Conservation (phyloP, 2,329 filamentous ascomycete genomes). For the Pseudogymnoascus pannorum region DNA sequence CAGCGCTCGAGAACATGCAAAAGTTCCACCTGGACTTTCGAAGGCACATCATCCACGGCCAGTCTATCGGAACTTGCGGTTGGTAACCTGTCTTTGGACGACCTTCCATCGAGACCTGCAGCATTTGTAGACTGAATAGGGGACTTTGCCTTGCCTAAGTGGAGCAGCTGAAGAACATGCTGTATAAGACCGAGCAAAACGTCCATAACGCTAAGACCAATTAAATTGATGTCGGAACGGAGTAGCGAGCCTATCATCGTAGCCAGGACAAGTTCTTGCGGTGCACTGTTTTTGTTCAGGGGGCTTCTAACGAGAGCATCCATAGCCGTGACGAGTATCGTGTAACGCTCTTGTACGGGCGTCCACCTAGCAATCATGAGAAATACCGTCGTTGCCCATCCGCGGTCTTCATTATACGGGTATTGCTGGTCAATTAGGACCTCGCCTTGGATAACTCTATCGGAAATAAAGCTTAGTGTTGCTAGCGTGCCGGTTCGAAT, state of each 20-base stretch:
- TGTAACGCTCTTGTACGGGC: constrained; percentile 88
- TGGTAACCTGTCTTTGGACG: constrained; percentile 13
- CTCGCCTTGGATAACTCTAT: constrained; percentile 46
- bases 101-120: constrained; percentile 13
- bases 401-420: constrained; percentile 40
- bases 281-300: constrained; percentile 62
- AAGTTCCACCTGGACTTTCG: constrained; percentile 50
- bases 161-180: constrained; percentile 71
- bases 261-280: constrained; percentile 66
- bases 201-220: constrained; percentile 94
- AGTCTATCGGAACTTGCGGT: constrained; percentile 20
- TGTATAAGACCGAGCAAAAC: constrained; percentile 78
- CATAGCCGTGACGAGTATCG: constrained; percentile 75
- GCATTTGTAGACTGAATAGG: constrained; percentile 28
- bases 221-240: constrained; percentile 83
- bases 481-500: constrained; percentile 69
- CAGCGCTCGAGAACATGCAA: constrained; percentile 68
- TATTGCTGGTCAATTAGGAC: constrained; percentile 39
- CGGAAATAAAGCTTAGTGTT: constrained; percentile 67
- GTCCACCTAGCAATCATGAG: constrained; percentile 77
- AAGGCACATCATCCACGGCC: constrained; percentile 37
- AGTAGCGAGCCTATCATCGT: constrained; percentile 76
- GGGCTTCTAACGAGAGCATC: constrained; percentile 65
- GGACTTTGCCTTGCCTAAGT: constrained; percentile 42
- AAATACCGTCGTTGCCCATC: constrained; percentile 79